These are phyloP conservation scores for Penicillium sp. DNA, from an alignment of 2,329 filamentous ascomycete species.

Conservation along the genomic window DNA sequence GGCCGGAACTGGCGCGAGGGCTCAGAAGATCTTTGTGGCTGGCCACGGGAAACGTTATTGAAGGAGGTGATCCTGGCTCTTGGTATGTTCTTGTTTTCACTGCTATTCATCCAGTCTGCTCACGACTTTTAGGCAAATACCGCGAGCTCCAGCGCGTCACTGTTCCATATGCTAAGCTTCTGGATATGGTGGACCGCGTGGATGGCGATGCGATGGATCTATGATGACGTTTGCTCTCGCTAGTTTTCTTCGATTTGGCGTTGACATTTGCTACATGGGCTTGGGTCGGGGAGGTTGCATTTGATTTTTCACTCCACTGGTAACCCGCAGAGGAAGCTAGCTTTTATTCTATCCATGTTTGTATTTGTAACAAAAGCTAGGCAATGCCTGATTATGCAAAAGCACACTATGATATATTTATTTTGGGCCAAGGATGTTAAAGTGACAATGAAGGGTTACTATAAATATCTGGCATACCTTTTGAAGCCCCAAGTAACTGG, in stretches of 20 bases:
- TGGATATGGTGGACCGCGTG: conserved; percentile 54
- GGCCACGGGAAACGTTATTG: conserved; percentile 81
- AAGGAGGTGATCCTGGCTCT: conserved; percentile 91
- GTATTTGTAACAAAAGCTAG: not conserved
- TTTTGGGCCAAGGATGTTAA: not conserved
- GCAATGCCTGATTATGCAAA: not conserved
- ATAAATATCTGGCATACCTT: not conserved
- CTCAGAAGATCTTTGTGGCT: conserved; percentile 78
- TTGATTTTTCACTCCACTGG: not conserved
- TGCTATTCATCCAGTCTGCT: conserved; percentile 4
- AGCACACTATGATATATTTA: not conserved
- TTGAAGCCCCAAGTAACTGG: not conserved
- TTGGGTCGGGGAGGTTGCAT: conserved; percentile 11
- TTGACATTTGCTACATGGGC: conserved; percentile 12
- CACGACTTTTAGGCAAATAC: conserved; percentile 70
- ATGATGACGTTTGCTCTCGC: conserved; percentile 16
- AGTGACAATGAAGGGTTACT: not conserved
- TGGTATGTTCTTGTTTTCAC: conserved; percentile 57
- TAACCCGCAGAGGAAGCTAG: not conserved
- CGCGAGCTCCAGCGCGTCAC: conserved; percentile 89
- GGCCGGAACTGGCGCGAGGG: conserved; percentile 46
- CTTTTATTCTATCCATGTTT: not conserved
- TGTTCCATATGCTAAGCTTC: conserved; percentile 87
- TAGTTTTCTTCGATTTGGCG: conserved; percentile 12
- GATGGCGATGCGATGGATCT: conserved; percentile 38